Evolutionary conservation across 495 filamentous ascomycete species (phyloP), one percentile per base, ranked within the genome.

Genomic region (Xylaria grammica): DNA sequence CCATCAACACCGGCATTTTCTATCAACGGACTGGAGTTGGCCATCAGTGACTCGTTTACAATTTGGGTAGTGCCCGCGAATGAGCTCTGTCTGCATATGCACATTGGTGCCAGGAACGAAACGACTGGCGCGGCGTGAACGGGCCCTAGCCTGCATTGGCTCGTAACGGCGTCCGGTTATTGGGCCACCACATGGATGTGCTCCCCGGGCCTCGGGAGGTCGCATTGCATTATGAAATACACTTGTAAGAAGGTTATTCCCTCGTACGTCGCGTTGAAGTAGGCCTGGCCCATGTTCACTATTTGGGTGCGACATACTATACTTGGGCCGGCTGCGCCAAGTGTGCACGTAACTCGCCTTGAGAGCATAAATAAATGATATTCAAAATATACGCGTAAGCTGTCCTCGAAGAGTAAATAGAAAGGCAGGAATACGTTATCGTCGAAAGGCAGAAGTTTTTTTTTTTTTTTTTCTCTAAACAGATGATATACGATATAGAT

Each of bases 191-290:
- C n/a, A 48, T 0, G 42, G n/a, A 8, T 24, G 44, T 11, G 9
- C 27, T n/a, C 13, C 11, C 30, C 19, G 10, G 2, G 4, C 17
- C 3, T 30, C 9, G 29, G 27, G 51, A 53, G 51, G 51, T 53
- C 30, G 19, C 30, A 53, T 53, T 53, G 51, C 51, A 53, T 53
- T 29, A 36, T 34, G 26, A 30, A 17, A 7, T 54, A 54, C 51
- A 53, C 51, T 54, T 54, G 51, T 38, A 54, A 34, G 30, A 34
- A 20, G 51, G 20, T 54, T 38, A 54, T 50, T 54, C 19, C 32
- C 32, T 54, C 32, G 51, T n/a, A 32, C 19, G 17, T 19, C 19
- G 49, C 27, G 30, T 51, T 51, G 27, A 24, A 27, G 30, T 8
- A 7, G 15, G 30, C 5, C 11, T 36, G 34, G 34, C 34, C 5